Percentiles rank a stretch among this genome's conserved stretches.
Conservation (phyloP, 2,329 filamentous ascomycete genomes). For the Epichloe sibirici region DNA sequence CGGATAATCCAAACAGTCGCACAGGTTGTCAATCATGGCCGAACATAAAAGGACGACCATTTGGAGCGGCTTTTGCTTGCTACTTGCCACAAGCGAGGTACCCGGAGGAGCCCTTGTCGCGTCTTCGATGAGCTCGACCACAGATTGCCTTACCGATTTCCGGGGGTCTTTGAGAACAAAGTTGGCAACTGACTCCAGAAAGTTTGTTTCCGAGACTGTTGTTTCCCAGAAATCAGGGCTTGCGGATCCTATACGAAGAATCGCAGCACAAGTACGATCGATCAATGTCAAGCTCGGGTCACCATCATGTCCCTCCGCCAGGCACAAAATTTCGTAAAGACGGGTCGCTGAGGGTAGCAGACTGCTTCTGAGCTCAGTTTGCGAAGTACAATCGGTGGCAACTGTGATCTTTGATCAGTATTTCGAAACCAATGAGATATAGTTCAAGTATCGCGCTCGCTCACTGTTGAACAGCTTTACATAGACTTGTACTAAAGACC, state of each 20-base stretch:
- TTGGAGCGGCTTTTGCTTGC: background rate
- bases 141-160: constrained; percentile 16
- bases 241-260: constrained; percentile 18
- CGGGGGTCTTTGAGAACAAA: constrained; percentile 18
- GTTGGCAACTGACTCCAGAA: constrained; percentile 12
- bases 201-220: constrained; percentile 11
- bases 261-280: constrained; percentile 14
- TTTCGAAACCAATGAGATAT: background rate
- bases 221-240: constrained; percentile 18
- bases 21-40: constrained; percentile 22
- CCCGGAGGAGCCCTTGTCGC: constrained; percentile 8
- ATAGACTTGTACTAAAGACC: constrained; percentile 17
- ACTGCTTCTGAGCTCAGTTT: constrained; percentile 3
- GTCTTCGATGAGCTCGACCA: constrained; percentile 22
- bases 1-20: constrained; percentile 18
- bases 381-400: background rate
- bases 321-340: constrained; percentile 15
- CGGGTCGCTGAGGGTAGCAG: constrained; percentile 6
- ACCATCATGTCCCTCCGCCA: constrained; percentile 11
- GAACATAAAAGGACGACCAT: constrained; percentile 19
- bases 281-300: constrained; percentile 17
- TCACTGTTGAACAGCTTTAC: constrained; percentile 16
- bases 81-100: background rate
- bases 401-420: background rate
- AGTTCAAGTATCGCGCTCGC: background rate